Percentiles rank a stretch among this genome's conserved stretches.
These are phyloP conservation scores for Trichothecium sympodiale DNA, from an alignment of 2,329 filamentous ascomycete species.

Conservation along the genomic window DNA sequence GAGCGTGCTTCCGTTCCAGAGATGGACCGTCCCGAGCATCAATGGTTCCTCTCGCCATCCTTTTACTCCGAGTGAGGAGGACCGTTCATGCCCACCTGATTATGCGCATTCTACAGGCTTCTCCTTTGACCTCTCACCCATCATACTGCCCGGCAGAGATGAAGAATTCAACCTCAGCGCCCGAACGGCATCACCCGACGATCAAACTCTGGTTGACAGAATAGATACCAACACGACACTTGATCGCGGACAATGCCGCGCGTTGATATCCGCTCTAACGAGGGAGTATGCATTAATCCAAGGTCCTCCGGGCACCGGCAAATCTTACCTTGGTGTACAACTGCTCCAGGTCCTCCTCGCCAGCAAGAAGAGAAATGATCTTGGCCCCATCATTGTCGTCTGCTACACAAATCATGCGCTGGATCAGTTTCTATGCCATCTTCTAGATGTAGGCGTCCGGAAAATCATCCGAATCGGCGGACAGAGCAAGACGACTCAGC, in stretches of 20 bases:
- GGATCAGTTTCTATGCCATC: slow-evolving; percentile 48
- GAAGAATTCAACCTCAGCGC: too few relatives aligned
- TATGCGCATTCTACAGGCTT: slow-evolving; percentile 41
- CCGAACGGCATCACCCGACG: too few relatives aligned
- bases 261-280: slow-evolving; percentile 40
- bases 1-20: too few relatives aligned
- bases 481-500: slow-evolving; percentile 39
- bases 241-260: slow-evolving; percentile 38
- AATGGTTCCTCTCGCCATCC: slow-evolving; percentile 18
- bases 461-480: slow-evolving; percentile 52
- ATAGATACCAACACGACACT: slow-evolving; percentile 26
- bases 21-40: too few relatives aligned
- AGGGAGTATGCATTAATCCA: slow-evolving; percentile 51
- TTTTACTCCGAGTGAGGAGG: slow-evolving; percentile 6
- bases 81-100: slow-evolving; percentile 29
- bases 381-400: slow-evolving; percentile 41
- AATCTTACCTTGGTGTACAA: slow-evolving; percentile 48
- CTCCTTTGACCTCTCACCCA: slow-evolving; percentile 30
- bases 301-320: slow-evolving; percentile 62
- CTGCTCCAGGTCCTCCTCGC: slow-evolving; percentile 44
- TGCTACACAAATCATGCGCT: slow-evolving; percentile 41
- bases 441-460: slow-evolving; percentile 33
- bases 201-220: slow-evolving; percentile 9
- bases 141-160: too few relatives aligned
- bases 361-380: slow-evolving; percentile 22